Conservation (phyloP, 2,329 filamentous ascomycete species). For the Coccinonectria pachysandricola region DNA sequence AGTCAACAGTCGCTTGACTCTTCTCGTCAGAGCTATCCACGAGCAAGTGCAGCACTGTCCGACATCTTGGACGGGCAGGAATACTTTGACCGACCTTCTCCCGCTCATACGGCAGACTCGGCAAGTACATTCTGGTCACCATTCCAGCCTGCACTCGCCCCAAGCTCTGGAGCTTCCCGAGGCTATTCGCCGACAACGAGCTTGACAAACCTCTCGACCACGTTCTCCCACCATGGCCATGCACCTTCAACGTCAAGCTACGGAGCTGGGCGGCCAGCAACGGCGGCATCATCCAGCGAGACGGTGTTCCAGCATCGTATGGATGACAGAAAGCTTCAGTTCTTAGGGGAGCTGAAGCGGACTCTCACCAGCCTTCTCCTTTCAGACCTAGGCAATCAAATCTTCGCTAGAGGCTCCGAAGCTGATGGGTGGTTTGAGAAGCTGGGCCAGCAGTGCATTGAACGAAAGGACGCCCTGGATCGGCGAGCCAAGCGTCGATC, state of each 20-base stretch:
- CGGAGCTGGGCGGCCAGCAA: constrained; percentile 49
- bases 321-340: constrained; percentile 63
- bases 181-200: constrained; percentile 54
- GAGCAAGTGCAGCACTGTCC: constrained; percentile 46
- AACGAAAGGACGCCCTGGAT: constrained; percentile 47
- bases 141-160: constrained; percentile 59
- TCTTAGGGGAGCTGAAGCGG: constrained; percentile 67
- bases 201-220: constrained; percentile 44
- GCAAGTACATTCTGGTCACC: constrained; percentile 83
- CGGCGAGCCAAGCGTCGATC: constrained; percentile 31
- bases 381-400: constrained; percentile 78
- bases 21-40: constrained; percentile 49
- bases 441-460: constrained; percentile 55
- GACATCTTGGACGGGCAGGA: constrained; percentile 62
- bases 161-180: constrained; percentile 47
- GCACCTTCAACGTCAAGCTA: constrained; percentile 36
- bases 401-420: constrained; percentile 84
- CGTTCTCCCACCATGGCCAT: constrained; percentile 35
- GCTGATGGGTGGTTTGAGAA: constrained; percentile 80
- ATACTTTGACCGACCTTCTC: constrained; percentile 59
- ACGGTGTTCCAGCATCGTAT: constrained; percentile 52
- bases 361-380: constrained; percentile 74
- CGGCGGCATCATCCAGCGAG: constrained; percentile 57
- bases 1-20: constrained; percentile 65
- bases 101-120: constrained; percentile 63